Base-by-base conservation (phyloP, 495 filamentous ascomycete genomes). In the Aspergillus bridgeri region DNA sequence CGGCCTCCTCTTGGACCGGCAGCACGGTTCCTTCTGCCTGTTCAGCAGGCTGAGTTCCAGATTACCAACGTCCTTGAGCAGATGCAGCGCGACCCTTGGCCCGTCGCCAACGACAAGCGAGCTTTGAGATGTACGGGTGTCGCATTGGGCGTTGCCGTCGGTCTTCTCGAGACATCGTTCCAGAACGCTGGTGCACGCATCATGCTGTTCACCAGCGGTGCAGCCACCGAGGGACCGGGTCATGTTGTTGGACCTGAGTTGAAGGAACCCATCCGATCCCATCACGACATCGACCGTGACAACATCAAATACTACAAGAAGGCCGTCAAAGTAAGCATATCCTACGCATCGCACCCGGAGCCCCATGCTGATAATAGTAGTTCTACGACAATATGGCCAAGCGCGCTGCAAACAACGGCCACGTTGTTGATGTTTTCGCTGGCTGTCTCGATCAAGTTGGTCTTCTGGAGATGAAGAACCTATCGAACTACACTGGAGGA, bases 221-320 rank as follows among this genome's bases (percentile, higher is more conserved):
- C 95, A 22, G 91, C 91, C 21, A 99, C 95, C 2, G 95, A 98
- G 74, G 95, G 95, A 0, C 95, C 94, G 15, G 95, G 95, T 51
- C 88, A 95, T 80, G 95, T 99, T 38, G 94, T 99, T 71, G 91
- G 92, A 0, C 91, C 92, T n/a, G 95, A 99, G 73, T 75, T 99
- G 60, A 88, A 92, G 71, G 95, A 99, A 69, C 91, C 95, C 17
- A 98, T 99, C 57, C 87, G 95, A 66, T 98, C 95, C 33, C 95
- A 99, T 76, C 95, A 99, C 68, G 95, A 99, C 64, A 99, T 99
- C 69, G 95, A 99, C 66, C 85, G 91, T 42, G 95, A 99, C 69
- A 96, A 97, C 65, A 96, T 96, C 78, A 99, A 98, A 73, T 97
- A 98, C 71, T 98, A 96, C 77, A 99, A 99, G 82, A 98, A 98